Percentiles rank a stretch among this genome's conserved stretches.
Evolutionary conservation across 805 yeast genomes (phyloP).

Genomic region (Myxozyma vanderwaltii): DNA sequence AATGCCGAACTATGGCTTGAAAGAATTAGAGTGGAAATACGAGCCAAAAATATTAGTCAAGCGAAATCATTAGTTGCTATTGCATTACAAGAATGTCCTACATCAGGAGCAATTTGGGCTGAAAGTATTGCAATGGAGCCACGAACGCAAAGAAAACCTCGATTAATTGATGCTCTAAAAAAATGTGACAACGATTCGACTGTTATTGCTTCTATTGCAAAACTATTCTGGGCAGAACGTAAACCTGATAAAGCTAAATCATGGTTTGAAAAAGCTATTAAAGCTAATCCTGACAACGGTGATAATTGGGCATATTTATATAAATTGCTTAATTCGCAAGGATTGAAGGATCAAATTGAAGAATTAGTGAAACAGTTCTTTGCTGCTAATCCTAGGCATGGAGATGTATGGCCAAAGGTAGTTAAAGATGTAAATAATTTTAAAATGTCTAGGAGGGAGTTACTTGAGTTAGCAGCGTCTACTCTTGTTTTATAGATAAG

Average conservation of each 20-base stretch:
- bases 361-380: slow-evolving; percentile 45
- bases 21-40: slow-evolving; percentile 59
- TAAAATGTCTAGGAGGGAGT: slow-evolving; percentile 46
- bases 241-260: slow-evolving; percentile 63
- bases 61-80: slow-evolving; percentile 58
- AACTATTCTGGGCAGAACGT: slow-evolving; percentile 65
- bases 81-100: slow-evolving; percentile 62
- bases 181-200: slow-evolving; percentile 61
- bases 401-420: slow-evolving; percentile 59
- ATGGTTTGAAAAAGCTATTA: slow-evolving; percentile 74
- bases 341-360: slow-evolving; percentile 41
- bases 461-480: slow-evolving; percentile 41
- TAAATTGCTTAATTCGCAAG: slow-evolving; percentile 46
- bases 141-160: slow-evolving; percentile 55
- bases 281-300: slow-evolving; percentile 61
- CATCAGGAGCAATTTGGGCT: slow-evolving; percentile 65
- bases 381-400: slow-evolving; percentile 60
- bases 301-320: slow-evolving; percentile 75
- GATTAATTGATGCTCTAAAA: slow-evolving; percentile 70
- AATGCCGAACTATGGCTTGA: slow-evolving; percentile 60
- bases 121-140: slow-evolving; percentile 52
- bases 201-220: slow-evolving; percentile 66
- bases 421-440: slow-evolving; percentile 54
- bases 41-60: slow-evolving; percentile 52
- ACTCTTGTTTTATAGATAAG: background rate